phyloP scores from a whole-genome alignment of 805 yeast species.

The Candida hispaniensis region DNA sequence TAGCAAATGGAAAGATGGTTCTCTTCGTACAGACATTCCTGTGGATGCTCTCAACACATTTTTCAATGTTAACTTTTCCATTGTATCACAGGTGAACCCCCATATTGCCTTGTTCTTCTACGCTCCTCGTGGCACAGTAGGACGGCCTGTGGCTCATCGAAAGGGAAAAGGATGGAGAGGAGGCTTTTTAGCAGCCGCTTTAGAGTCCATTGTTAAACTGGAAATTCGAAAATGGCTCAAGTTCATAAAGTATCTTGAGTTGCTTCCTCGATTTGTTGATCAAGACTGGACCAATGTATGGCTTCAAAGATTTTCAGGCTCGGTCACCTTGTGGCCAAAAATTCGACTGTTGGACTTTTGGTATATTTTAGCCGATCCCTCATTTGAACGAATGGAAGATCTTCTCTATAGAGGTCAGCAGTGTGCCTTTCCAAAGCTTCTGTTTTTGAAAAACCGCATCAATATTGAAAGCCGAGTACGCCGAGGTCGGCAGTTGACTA shows the following conservation, averaged over 20 bases:
- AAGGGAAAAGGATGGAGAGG: slow-evolving; percentile 56
- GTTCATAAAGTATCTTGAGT: slow-evolving; percentile 50
- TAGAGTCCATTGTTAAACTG: slow-evolving; percentile 57
- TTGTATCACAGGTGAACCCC: slow-evolving; percentile 77
- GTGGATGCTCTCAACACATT: slow-evolving; percentile 60
- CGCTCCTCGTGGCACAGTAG: slow-evolving; percentile 72
- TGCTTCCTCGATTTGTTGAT: slow-evolving; percentile 56
- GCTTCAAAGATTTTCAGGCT: slow-evolving; percentile 63
- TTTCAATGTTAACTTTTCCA: slow-evolving; percentile 63
- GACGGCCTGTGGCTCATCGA: slow-evolving; percentile 58
- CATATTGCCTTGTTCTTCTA: slow-evolving; percentile 66
- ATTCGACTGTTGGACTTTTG: slow-evolving; percentile 47
- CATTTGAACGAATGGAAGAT: slow-evolving; percentile 42
- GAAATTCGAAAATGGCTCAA: slow-evolving; percentile 73
- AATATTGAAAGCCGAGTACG: slow-evolving; percentile 56
- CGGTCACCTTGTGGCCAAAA: slow-evolving; percentile 69
- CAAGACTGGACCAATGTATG: slow-evolving; percentile 76
- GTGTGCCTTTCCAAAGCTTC: slow-evolving; percentile 53
- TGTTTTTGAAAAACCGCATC: slow-evolving; percentile 54
- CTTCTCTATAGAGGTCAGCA: slow-evolving; percentile 54
- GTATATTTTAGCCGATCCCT: slow-evolving; percentile 59
- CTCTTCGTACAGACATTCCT: slow-evolving; percentile 69
- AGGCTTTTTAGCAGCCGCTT: slow-evolving; percentile 62
- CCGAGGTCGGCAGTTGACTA: slow-evolving; percentile 18
- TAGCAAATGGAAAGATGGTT: slow-evolving; percentile 69